These are phyloP conservation scores for Penicillium concentricum DNA, from an alignment of 2,329 filamentous ascomycete genomes.

Conservation along the genomic window DNA sequence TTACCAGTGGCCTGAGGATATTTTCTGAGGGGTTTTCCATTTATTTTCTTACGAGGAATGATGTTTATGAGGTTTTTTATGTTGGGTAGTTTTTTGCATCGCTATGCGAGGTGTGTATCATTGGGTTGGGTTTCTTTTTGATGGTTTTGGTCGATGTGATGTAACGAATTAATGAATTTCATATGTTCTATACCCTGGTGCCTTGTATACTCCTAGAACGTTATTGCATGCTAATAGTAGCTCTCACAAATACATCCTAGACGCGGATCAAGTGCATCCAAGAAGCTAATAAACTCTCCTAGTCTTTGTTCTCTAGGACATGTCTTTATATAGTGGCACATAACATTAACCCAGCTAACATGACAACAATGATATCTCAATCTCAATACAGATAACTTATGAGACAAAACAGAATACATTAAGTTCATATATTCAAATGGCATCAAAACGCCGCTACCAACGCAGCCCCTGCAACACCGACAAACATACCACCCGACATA, in stretches of 20 bases:
- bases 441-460: neutral
- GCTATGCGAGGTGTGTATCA: neutral
- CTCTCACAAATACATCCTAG: too few relatives aligned
- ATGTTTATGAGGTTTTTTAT: neutral
- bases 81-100: neutral
- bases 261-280: too few relatives aligned
- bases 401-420: too few relatives aligned
- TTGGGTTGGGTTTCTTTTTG: neutral
- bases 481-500: neutral
- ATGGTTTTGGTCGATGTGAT: constrained; percentile 6
- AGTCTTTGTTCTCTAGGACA: neutral
- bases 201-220: neutral
- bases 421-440: neutral
- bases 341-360: neutral
- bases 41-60: neutral
- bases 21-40: constrained; percentile 33
- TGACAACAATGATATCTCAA: neutral
- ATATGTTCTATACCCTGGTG: constrained; percentile 17
- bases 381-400: neutral
- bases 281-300: too few relatives aligned
- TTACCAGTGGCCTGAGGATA: constrained; percentile 47
- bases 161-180: constrained; percentile 23
- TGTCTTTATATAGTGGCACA: neutral
- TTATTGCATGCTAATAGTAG: neutral
- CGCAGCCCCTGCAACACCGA: neutral